A percentile compares a stretch with the other conserved stretches of the same genome.
These are phyloP conservation scores for Rhodotorula paludigena DNA, from an alignment of 768 basidiomycete species.

Conservation along the genomic window DNA sequence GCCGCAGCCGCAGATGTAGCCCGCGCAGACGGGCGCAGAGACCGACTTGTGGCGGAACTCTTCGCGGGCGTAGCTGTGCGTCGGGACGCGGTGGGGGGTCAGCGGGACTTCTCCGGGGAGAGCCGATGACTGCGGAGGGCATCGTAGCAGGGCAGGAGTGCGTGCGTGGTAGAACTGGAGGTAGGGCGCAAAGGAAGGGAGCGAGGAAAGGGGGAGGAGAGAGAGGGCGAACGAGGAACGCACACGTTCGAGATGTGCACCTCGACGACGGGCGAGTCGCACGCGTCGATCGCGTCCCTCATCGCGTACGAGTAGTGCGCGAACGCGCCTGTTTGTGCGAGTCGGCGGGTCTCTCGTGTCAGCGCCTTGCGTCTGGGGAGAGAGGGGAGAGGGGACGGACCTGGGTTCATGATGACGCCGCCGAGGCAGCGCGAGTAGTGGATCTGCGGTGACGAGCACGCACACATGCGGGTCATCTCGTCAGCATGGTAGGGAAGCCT, in stretches of 20 bases:
- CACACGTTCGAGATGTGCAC: constrained; percentile 37
- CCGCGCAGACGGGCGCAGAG: constrained; percentile 23
- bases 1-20: constrained; percentile 28
- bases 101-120: constrained; percentile 1
- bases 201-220: not conserved
- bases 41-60: constrained; percentile 35
- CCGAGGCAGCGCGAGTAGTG: constrained; percentile 41
- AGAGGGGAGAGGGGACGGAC: not conserved
- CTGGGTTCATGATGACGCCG: constrained; percentile 40
- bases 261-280: constrained; percentile 40
- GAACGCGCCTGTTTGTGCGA: constrained; percentile 3
- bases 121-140: too few species aligned
- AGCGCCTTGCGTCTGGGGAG: not conserved
- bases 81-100: too few species aligned
- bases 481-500: too few species aligned
- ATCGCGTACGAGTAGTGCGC: constrained; percentile 40
- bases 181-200: too few species aligned
- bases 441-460: constrained; percentile 22
- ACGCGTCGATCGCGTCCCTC: constrained; percentile 39
- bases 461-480: too few species aligned
- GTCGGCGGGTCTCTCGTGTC: not conserved
- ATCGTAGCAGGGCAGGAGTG: too few species aligned
- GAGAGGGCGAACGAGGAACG: not conserved
- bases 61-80: constrained; percentile 13
- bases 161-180: too few species aligned